Evolutionary conservation across 2,329 filamentous ascomycete species (phyloP).

Genomic region (Sarocladiaceae sp.): DNA sequence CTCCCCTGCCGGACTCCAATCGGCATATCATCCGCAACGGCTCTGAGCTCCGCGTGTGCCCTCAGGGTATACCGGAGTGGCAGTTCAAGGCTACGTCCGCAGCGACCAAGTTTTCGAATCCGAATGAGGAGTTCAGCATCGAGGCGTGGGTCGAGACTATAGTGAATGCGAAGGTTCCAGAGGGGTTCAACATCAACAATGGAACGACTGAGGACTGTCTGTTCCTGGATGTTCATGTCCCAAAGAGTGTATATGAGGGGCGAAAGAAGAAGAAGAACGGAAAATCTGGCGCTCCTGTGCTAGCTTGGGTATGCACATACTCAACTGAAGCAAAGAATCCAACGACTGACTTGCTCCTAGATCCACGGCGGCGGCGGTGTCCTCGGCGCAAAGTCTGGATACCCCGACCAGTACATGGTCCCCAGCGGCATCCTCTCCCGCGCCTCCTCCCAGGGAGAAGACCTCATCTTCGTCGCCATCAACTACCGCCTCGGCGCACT

Average conservation of each 20-base stretch:
- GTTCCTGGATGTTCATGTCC: slow-evolving; percentile 33
- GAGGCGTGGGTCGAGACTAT: slow-evolving; percentile 8
- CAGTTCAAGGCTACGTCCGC: slow-evolving; percentile 6
- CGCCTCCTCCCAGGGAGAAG: slow-evolving; percentile 4
- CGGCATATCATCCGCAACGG: slow-evolving; percentile 13
- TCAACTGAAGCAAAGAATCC: background rate
- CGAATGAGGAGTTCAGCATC: slow-evolving; percentile 5
- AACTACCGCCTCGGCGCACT: slow-evolving; percentile 33
- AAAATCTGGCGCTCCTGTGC: slow-evolving; percentile 19
- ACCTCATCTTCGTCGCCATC: slow-evolving; percentile 29
- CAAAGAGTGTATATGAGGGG: slow-evolving; percentile 23
- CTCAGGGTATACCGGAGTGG: slow-evolving; percentile 13
- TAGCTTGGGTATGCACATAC: slow-evolving; percentile 13
- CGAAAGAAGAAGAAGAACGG: slow-evolving; percentile 17
- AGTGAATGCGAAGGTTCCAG: background rate
- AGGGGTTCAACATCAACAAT: slow-evolving; percentile 13
- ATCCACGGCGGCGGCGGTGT: slow-evolving; percentile 30
- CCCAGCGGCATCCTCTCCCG: slow-evolving; percentile 20
- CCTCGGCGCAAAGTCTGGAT: slow-evolving; percentile 22
- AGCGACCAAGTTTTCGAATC: slow-evolving; percentile 10
- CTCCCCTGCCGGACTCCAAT: slow-evolving; percentile 8
- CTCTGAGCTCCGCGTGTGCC: slow-evolving; percentile 13
- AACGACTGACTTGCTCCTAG: slow-evolving; percentile 24
- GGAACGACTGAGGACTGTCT: slow-evolving; percentile 30
- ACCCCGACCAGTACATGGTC: slow-evolving; percentile 5